Evolutionary conservation across 148 eudicot species (phyloP).

Genomic region (Chenopodium quinoa): DNA sequence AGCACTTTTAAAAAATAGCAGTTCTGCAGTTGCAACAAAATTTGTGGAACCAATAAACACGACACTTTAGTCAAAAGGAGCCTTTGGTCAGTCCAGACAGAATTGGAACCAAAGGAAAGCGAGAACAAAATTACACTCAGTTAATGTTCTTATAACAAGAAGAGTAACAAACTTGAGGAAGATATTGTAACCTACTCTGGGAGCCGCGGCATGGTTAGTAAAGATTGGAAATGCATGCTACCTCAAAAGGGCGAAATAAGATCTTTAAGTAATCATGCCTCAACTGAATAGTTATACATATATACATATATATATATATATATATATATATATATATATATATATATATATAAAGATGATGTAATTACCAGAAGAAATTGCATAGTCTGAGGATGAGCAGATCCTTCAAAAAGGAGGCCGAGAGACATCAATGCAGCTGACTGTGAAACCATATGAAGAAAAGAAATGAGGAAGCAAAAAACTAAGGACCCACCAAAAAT

Average conservation of each 20-base stretch:
- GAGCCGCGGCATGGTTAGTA: not conserved
- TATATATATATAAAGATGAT: not conserved
- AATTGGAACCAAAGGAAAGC: slow-evolving; percentile 4
- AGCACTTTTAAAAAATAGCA: no score
- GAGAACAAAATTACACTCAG: not conserved
- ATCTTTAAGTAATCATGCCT: not conserved
- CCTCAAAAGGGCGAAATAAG: not conserved
- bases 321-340: no score
- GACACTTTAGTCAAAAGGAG: not conserved
- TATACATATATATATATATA: no score
- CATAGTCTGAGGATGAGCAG: slow-evolving; percentile 94
- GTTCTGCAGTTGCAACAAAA: no score
- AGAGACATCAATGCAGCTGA: slow-evolving; percentile 93
- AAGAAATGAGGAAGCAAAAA: slow-evolving; percentile 4
- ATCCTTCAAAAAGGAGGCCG: slow-evolving; percentile 95
- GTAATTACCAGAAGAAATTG: slow-evolving; percentile 80
- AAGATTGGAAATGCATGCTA: not conserved
- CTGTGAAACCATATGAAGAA: slow-evolving; percentile 41
- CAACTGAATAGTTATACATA: not conserved
- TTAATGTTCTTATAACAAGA: not conserved
- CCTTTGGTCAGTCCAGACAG: not conserved
- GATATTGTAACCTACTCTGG: not conserved
- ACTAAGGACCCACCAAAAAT: not conserved
- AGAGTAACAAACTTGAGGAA: slow-evolving; percentile 5
- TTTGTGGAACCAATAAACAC: not conserved